Percentiles rank a stretch among this genome's conserved stretches.
phyloP scores from a whole-genome alignment of 2,329 filamentous ascomycete genomes.

The Juglanconis oblonga region DNA sequence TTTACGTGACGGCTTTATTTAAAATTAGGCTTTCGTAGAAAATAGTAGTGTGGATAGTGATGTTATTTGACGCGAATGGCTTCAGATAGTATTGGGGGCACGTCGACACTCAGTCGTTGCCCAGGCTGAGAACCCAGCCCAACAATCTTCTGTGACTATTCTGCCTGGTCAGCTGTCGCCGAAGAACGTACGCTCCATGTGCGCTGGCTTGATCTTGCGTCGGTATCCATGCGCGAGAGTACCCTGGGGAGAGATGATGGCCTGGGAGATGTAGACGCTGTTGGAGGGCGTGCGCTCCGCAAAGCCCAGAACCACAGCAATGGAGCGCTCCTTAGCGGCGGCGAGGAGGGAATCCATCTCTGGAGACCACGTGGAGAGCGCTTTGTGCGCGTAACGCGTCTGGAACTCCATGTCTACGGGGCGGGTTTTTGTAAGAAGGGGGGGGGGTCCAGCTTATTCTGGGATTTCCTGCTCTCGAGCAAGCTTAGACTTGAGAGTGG shows the following conservation, averaged over 20 bases:
- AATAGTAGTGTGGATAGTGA: too few relatives aligned
- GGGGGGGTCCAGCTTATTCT: not conserved
- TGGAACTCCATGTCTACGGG: not conserved
- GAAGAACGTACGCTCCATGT: conserved; percentile 50
- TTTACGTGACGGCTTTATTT: too few relatives aligned
- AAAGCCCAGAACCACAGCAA: conserved; percentile 47
- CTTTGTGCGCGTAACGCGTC: not conserved
- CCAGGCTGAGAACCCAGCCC: too few relatives aligned
- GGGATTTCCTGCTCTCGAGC: too few relatives aligned
- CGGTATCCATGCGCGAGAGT: conserved; percentile 34
- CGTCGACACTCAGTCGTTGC: too few relatives aligned
- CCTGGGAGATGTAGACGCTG: conserved; percentile 45
- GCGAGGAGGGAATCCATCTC: conserved; percentile 38
- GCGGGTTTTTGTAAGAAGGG: too few relatives aligned
- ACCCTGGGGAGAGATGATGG: conserved; percentile 39
- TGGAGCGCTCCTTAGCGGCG: conserved; percentile 37
- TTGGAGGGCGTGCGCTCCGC: conserved; percentile 41
- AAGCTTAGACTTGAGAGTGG: not conserved
- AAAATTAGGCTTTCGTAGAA: too few relatives aligned
- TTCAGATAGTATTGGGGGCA: too few relatives aligned
- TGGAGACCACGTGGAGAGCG: not conserved
- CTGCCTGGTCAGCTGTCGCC: conserved; percentile 32
- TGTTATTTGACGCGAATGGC: too few relatives aligned
- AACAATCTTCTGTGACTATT: too few relatives aligned
- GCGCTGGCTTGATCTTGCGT: conserved; percentile 50